Base-by-base conservation (phyloP, 345 rosid genomes). In the Cochlearia excelsa region DNA sequence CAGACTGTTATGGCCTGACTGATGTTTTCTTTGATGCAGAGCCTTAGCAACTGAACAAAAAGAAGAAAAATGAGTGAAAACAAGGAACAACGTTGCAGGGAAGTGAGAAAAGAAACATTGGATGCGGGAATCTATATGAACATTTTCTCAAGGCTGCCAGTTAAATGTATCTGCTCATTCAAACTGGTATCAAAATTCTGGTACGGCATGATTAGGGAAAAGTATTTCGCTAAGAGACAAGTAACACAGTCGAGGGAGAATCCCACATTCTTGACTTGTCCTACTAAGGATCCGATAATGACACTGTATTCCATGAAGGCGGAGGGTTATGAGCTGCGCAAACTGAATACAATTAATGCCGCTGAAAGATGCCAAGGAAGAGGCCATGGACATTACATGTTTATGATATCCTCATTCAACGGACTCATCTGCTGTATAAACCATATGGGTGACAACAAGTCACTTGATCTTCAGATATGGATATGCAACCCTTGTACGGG, bases 401-500 rank as follows among this genome's bases (percentile, higher is more conserved):
- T 46, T 11, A 46, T 65, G 69, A 30, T 65, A 26, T 26, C 62
- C 6, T 55, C 69, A 8, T 65, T 37, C 11, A 46, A 65, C 4
- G 69, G 69, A 5, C 48, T 65, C 9, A 47, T 65, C 4, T 65
- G 69, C 27, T 65, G 55, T 1, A 59, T 46, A 4, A 46, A 46
- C 29, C 4, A 3, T 4, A 5, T 28, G 4, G 4, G n/a, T 29
- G 62, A 30, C 40, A 37, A 31, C 31, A 30, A 55, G 39, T 47
- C 49, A 3, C 9, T 3, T 3, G 68, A 72, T 53, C 54, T 72
- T 64, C 68, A 76, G 53, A 68, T 76, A 37, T 47, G 74, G 46
- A 65, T 76, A 30, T 60, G 74, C 49, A 72, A 76, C 62, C 77
- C 74, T 9, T 52, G 27, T 26, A 76, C 63, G 0, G 45, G 56